Conservation (phyloP, 805 yeast genomes). For the Wickerhamomyces sydowiorum region DNA sequence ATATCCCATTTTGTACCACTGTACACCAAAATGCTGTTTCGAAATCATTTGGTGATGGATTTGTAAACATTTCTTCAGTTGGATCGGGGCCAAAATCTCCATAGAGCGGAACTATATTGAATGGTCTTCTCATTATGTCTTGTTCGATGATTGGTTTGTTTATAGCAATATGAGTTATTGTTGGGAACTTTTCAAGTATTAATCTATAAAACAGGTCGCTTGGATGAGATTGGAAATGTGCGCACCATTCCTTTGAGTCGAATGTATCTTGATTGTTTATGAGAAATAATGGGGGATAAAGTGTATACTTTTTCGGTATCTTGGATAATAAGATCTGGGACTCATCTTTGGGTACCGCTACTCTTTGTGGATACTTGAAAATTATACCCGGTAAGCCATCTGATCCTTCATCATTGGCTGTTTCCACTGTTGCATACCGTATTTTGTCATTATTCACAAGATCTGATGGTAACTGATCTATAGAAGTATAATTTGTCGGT, state of each 20-base stretch:
- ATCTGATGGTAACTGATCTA: conserved; percentile 5
- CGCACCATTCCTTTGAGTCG: conserved; percentile 31
- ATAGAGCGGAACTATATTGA: conserved; percentile 48
- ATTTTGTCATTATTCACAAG: conserved; percentile 1
- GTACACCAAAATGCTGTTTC: conserved; percentile 64
- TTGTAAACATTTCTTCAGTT: conserved; percentile 16
- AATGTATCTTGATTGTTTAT: conserved; percentile 47
- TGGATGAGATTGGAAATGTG: conserved; percentile 12
- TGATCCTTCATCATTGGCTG: not conserved
- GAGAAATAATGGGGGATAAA: conserved; percentile 64
- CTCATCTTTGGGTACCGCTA: not conserved
- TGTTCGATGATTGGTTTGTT: conserved; percentile 58
- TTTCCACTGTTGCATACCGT: conserved; percentile 2
- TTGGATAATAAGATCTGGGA: not conserved
- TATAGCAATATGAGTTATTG: conserved; percentile 57
- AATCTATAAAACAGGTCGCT: conserved; percentile 17
- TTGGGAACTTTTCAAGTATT: conserved; percentile 15
- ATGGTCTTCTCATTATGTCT: conserved; percentile 62
- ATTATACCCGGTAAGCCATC: not conserved
- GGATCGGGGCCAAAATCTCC: conserved; percentile 61
- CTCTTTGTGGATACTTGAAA: not conserved
- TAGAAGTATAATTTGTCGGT: conserved; percentile 12
- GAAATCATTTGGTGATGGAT: conserved; percentile 40
- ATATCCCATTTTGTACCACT: conserved; percentile 64
- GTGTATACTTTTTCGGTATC: conserved; percentile 50